Percentiles rank a stretch among this genome's conserved stretches.
Conservation (phyloP, 1,139 yeast species). For the Suhomyces anneliseae region DNA sequence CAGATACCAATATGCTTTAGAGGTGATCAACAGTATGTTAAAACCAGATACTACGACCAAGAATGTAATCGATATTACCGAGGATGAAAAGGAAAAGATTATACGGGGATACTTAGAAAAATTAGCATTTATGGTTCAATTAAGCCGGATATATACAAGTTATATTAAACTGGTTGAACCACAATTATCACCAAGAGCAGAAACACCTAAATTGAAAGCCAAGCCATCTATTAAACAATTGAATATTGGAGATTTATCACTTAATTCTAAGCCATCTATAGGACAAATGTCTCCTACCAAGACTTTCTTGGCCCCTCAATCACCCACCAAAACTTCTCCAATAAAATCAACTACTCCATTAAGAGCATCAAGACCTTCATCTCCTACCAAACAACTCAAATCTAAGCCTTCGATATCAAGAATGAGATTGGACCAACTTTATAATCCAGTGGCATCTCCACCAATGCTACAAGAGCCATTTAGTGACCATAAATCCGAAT, state of each 20-base stretch:
- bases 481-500: conserved; percentile 7
- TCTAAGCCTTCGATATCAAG: conserved; percentile 27
- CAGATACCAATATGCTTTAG: conserved; percentile 22
- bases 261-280: conserved; percentile 1
- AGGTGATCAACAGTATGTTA: conserved; percentile 16
- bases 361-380: conserved; percentile 4
- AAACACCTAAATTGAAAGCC: conserved; percentile 5
- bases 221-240: conserved; percentile 5
- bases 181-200: not conserved
- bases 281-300: not conserved
- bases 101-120: conserved; percentile 48
- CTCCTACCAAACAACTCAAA: conserved; percentile 13
- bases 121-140: conserved; percentile 60
- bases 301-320: not conserved
- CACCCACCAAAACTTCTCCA: conserved; percentile 16
- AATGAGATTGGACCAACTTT: conserved; percentile 25
- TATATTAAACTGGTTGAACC: conserved; percentile 21
- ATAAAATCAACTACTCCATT: conserved; percentile 19
- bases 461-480: conserved; percentile 9
- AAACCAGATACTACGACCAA: conserved; percentile 19
- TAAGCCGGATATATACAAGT: conserved; percentile 53
- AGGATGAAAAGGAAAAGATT: conserved; percentile 46
- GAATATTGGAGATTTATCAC: conserved; percentile 2
- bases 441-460: conserved; percentile 27
- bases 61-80: conserved; percentile 10